Evolutionary conservation across 164 flowering plant species (phyloP).

Genomic region (Stephania japonica): DNA sequence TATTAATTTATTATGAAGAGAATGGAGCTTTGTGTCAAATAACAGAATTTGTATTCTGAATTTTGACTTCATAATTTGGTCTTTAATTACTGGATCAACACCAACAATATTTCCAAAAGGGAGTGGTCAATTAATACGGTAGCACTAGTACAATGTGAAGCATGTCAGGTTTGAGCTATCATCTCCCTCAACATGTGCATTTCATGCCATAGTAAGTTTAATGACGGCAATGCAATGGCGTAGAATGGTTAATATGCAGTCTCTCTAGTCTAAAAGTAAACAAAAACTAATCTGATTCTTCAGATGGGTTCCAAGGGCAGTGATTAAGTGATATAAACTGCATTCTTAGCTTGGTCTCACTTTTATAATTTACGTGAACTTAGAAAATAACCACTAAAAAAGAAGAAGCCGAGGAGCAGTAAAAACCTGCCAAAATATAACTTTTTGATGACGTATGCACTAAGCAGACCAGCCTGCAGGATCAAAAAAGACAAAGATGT

Average conservation of each 20-base stretch:
- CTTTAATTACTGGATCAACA: too few species aligned
- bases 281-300: neutral
- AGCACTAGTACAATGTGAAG: neutral
- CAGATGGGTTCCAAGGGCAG: neutral
- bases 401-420: neutral
- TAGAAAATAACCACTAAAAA: neutral
- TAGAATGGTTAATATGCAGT: neutral
- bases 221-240: neutral
- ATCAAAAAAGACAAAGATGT: slow-evolving; percentile 4
- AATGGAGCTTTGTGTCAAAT: too few species aligned
- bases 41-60: too few species aligned
- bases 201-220: neutral
- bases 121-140: neutral
- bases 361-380: neutral
- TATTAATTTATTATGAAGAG: too few species aligned
- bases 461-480: slow-evolving; percentile 64
- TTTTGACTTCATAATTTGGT: too few species aligned
- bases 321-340: neutral
- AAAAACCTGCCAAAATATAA: slow-evolving; percentile 74
- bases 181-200: neutral
- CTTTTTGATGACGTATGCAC: slow-evolving; percentile 72
- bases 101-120: too few species aligned
- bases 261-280: neutral
- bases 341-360: neutral
- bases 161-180: too few species aligned